Base-by-base conservation (phyloP, 2,329 filamentous ascomycete species). In the Metarhizium sp. region DNA sequence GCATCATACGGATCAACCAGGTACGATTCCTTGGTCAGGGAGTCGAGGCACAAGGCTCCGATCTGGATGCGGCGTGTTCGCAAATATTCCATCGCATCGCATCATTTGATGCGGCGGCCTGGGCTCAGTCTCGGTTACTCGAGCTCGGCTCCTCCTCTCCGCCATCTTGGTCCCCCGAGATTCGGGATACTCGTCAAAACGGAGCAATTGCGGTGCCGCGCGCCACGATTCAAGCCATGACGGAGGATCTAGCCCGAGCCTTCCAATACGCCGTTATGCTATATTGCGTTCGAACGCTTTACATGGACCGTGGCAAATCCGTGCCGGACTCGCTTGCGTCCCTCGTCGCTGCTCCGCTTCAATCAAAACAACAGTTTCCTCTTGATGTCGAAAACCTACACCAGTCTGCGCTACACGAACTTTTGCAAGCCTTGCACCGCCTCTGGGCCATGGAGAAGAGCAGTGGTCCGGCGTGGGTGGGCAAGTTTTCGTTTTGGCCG, bases 261-360 rank as follows among this genome's bases (percentile, higher is more conserved):
- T 51, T 57, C 13, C 32, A 34, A 34, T 55, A 57, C 32, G 50
- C 55, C 25, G 29, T 29, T 3, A 18, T 57, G 50, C 20, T 59
- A 6, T 59, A 59, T 47, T 51, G 55, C 18, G 50, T 57, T 29
- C 55, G 55, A 30, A 59, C 57, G 5, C 57, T 59, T 6, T 55
- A 56, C 42, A 45, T 59, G 4, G 57, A 57, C 52, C 30, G 53
- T 11, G 52, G 51, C 32, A 50, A 46, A n/a, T 54, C 42, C 20
- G 18, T 32, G 32, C 25, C 13, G 18, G 56, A 46, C 14, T 30
- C 53, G 13, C 6, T n/a, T 6, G 18, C 20, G 3, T 43, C 57
- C 3, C 48, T 50, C 42, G 34, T 20, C 42, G 42, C 42, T 1
- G n/a, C n/a, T 6, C 16, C 42, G 7, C 42, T 45, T 20, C 6